These are phyloP conservation scores for Vicia villosa DNA, from an alignment of 306 rosid species.

Conservation along the genomic window DNA sequence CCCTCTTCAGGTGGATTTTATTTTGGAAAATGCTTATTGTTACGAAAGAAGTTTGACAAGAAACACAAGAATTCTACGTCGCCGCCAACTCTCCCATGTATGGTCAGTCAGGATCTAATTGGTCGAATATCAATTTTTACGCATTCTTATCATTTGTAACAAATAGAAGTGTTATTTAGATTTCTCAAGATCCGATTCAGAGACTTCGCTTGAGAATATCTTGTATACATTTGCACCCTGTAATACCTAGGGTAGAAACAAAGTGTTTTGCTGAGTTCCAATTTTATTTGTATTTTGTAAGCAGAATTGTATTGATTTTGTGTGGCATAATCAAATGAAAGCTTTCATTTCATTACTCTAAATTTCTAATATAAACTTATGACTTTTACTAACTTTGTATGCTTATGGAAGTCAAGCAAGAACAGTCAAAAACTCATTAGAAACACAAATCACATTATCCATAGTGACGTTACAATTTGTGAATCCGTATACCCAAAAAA, in stretches of 20 bases:
- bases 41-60: too few relatives aligned
- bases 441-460: too few relatives aligned
- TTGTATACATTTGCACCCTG: conserved; percentile 1
- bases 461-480: too few relatives aligned
- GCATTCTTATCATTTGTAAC: too few relatives aligned
- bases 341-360: conserved; percentile 30
- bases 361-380: not conserved
- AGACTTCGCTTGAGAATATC: not conserved
- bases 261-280: conserved; percentile 24
- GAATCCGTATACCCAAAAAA: too few relatives aligned
- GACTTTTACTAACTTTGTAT: not conserved
- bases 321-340: conserved; percentile 23
- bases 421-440: not conserved
- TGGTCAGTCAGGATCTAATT: too few relatives aligned
- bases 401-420: conserved; percentile 3
- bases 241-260: not conserved
- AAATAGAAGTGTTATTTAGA: too few relatives aligned
- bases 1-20: not conserved
- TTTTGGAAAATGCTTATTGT: not conserved
- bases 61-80: too few relatives aligned
- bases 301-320: conserved; percentile 41
- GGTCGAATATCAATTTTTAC: too few relatives aligned
- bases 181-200: not conserved
- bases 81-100: too few relatives aligned
- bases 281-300: conserved; percentile 32